Evolutionary conservation across 179 eudicot species (phyloP).

Genomic region (Spinacia oleracea): DNA sequence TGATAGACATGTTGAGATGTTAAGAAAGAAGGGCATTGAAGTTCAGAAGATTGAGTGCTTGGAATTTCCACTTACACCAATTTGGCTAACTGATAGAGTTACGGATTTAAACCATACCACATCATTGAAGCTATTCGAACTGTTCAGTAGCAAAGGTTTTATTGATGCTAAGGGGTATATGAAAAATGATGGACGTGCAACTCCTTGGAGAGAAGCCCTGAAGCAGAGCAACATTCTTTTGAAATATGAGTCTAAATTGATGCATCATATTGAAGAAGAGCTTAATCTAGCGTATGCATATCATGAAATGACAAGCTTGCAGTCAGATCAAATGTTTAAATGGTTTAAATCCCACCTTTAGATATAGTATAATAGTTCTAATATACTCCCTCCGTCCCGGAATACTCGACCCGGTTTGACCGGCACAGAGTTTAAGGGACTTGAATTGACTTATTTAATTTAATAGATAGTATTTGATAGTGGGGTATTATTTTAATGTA

Average conservation of each 20-base stretch:
- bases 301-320: slow-evolving; percentile 98
- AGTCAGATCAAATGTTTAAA: slow-evolving; percentile 60
- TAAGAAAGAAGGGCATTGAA: slow-evolving; percentile 56
- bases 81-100: slow-evolving; percentile 58
- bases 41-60: slow-evolving; percentile 64
- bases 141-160: slow-evolving; percentile 55
- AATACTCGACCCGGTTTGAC: too few relatives aligned
- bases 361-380: too few relatives aligned
- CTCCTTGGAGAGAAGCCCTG: slow-evolving; percentile 63
- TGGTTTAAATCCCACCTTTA: slow-evolving; percentile 73
- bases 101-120: slow-evolving; percentile 42
- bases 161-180: slow-evolving; percentile 63
- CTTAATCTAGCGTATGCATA: slow-evolving; percentile 83
- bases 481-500: too few relatives aligned
- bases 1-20: slow-evolving; percentile 35
- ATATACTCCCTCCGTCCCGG: too few relatives aligned
- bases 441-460: too few relatives aligned
- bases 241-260: slow-evolving; percentile 36
- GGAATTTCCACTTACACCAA: slow-evolving; percentile 65
- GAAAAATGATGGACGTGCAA: slow-evolving; percentile 75
- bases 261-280: slow-evolving; percentile 72
- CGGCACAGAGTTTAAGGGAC: too few relatives aligned
- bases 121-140: slow-evolving; percentile 47
- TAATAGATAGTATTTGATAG: too few relatives aligned
- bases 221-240: slow-evolving; percentile 46